Evolutionary conservation across 495 filamentous ascomycete species (phyloP).

Genomic region (Neurospora sp.): DNA sequence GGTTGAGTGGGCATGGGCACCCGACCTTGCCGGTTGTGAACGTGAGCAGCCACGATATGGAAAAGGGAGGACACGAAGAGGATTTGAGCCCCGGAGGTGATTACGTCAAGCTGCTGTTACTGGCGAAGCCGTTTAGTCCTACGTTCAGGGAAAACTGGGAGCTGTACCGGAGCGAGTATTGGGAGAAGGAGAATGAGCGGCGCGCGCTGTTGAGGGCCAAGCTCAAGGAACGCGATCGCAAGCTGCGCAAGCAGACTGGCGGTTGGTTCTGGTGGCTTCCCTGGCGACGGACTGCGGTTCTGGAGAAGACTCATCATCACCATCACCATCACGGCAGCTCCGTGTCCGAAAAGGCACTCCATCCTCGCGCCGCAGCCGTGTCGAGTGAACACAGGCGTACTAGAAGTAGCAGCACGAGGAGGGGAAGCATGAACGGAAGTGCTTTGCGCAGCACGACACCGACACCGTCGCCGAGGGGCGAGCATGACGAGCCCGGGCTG

Average conservation of each 20-base stretch:
- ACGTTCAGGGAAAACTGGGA: conserved; percentile 98
- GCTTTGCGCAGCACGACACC: conserved; percentile 35
- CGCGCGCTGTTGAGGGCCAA: conserved; percentile 62
- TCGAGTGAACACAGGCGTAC: conserved; percentile 35
- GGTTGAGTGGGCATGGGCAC: conserved; percentile 27
- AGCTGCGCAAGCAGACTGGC: conserved; percentile 55
- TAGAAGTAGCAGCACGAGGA: conserved; percentile 37
- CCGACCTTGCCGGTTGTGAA: conserved; percentile 24
- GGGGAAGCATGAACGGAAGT: conserved; percentile 36
- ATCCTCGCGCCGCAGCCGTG: conserved; percentile 29
- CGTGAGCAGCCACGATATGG: conserved; percentile 33
- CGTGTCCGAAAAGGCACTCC: conserved; percentile 21
- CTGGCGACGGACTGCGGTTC: conserved; percentile 27
- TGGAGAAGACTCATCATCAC: conserved; percentile 18
- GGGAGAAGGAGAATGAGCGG: conserved; percentile 92
- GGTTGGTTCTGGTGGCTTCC: conserved; percentile 81
- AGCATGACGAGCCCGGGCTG: conserved; percentile 12
- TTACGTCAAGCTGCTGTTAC: conserved; percentile 77
- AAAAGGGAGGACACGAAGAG: conserved; percentile 58
- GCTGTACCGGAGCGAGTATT: conserved; percentile 82
- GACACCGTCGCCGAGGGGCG: conserved; percentile 33
- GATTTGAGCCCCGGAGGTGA: conserved; percentile 84
- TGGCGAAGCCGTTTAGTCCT: conserved; percentile 90
- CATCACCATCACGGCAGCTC: conserved; percentile 8
- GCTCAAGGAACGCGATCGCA: conserved; percentile 52